Evolutionary conservation across 495 filamentous ascomycete genomes (phyloP).

Genomic region (Aspergillus heteromorphus): DNA sequence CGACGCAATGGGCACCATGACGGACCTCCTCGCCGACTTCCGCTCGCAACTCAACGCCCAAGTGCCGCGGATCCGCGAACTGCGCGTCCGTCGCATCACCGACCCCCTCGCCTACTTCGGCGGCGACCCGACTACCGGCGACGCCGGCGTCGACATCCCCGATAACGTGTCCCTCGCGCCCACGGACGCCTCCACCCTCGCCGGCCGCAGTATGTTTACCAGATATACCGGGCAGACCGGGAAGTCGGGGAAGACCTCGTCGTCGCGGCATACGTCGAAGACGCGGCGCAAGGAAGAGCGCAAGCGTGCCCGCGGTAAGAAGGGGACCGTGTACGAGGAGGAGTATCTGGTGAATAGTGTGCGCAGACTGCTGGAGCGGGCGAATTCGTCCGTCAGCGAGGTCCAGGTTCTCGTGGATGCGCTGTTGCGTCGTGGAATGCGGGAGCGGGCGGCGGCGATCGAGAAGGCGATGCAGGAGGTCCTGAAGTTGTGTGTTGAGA

Average conservation of each 20-base stretch:
- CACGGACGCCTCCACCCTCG: slow-evolving; percentile 70
- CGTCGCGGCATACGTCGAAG: slow-evolving; percentile 72
- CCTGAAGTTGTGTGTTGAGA: slow-evolving; percentile 56
- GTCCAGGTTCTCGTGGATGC: slow-evolving; percentile 66
- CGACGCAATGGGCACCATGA: slow-evolving; percentile 70
- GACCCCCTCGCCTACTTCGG: slow-evolving; percentile 79
- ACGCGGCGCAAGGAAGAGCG: slow-evolving; percentile 84
- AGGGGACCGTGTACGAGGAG: slow-evolving; percentile 95
- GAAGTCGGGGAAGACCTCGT: slow-evolving; percentile 75
- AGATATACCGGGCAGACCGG: slow-evolving; percentile 83
- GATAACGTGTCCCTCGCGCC: slow-evolving; percentile 91
- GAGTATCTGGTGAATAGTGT: slow-evolving; percentile 90
- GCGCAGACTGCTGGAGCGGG: slow-evolving; percentile 73
- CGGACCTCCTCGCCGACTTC: slow-evolving; percentile 89
- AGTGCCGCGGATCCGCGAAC: slow-evolving; percentile 74
- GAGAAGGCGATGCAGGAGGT: slow-evolving; percentile 69
- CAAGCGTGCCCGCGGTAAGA: slow-evolving; percentile 88
- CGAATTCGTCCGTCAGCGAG: slow-evolving; percentile 66
- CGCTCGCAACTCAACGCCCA: slow-evolving; percentile 77
- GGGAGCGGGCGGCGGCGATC: slow-evolving; percentile 74
- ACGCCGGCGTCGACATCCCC: slow-evolving; percentile 61
- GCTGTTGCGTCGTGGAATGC: slow-evolving; percentile 73
- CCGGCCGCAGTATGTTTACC: slow-evolving; percentile 74
- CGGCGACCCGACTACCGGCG: slow-evolving; percentile 50
- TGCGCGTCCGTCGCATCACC: slow-evolving; percentile 69